phyloP scores from a whole-genome alignment of 805 yeast genomes.

The Pichia membranifaciens region DNA sequence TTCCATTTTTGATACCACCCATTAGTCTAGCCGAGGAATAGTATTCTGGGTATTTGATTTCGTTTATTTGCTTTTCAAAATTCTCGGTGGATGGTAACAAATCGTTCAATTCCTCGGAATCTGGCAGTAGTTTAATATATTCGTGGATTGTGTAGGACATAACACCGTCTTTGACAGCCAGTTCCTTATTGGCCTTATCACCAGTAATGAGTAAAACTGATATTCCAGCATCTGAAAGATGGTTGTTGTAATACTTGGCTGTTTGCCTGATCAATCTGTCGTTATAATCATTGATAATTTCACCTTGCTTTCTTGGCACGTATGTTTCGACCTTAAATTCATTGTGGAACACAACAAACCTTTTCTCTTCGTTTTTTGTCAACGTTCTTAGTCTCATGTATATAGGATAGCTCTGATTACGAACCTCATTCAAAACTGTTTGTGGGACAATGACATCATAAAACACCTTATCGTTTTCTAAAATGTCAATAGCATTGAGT shows the following conservation, averaged over 20 bases:
- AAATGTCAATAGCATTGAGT: slow-evolving; percentile 79
- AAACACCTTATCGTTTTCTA: slow-evolving; percentile 72
- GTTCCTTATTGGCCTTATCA: slow-evolving; percentile 59
- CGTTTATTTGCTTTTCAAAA: slow-evolving; percentile 37
- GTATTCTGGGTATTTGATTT: slow-evolving; percentile 67
- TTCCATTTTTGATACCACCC: slow-evolving; percentile 87
- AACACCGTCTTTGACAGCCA: slow-evolving; percentile 51
- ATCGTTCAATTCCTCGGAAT: slow-evolving; percentile 70
- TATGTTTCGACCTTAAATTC: slow-evolving; percentile 76
- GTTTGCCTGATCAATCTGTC: slow-evolving; percentile 83
- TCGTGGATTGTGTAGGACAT: slow-evolving; percentile 53
- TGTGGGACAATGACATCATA: slow-evolving; percentile 93
- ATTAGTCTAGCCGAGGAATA: slow-evolving; percentile 74
- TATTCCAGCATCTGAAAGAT: slow-evolving; percentile 44
- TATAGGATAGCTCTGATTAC: slow-evolving; percentile 80
- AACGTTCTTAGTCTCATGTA: slow-evolving; percentile 78
- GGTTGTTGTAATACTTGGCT: slow-evolving; percentile 65
- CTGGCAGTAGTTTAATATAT: slow-evolving; percentile 67
- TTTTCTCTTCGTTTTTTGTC: slow-evolving; percentile 67
- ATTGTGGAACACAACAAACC: slow-evolving; percentile 89
- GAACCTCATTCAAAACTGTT: slow-evolving; percentile 88
- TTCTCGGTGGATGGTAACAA: slow-evolving; percentile 55
- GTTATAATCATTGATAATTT: slow-evolving; percentile 81
- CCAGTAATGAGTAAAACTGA: slow-evolving; percentile 63
- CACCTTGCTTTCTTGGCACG: slow-evolving; percentile 55